Percentiles rank a stretch among this genome's conserved stretches.
phyloP scores from a whole-genome alignment of 257 asterid genomes.

The Osmanthus fragrans region DNA sequence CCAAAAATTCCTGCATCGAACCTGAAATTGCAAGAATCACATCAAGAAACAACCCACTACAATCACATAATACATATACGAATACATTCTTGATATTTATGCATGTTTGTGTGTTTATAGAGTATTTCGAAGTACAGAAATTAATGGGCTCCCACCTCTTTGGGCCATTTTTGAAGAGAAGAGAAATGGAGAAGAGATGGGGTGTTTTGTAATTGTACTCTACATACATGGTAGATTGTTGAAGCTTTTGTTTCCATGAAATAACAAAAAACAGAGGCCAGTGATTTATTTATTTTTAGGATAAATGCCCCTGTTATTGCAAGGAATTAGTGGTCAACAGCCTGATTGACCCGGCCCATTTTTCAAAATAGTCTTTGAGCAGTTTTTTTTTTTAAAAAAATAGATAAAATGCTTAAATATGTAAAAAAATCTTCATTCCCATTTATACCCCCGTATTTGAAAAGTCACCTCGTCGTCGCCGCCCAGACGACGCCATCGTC shows the following conservation, averaged over 20 bases:
- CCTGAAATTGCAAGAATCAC: slow-evolving; percentile 35
- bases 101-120: not conserved
- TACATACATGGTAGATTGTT: not conserved
- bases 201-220: too few relatives aligned
- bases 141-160: slow-evolving; percentile 35
- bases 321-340: too few relatives aligned
- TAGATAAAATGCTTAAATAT: too few relatives aligned
- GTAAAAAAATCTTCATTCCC: too few relatives aligned
- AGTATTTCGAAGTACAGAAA: not conserved
- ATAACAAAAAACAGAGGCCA: not conserved
- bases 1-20: slow-evolving; percentile 57
- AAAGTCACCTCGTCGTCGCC: too few relatives aligned
- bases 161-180: slow-evolving; percentile 37
- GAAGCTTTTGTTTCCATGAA: not conserved
- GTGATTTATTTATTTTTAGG: not conserved
- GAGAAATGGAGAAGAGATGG: not conserved
- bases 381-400: too few relatives aligned
- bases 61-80: not conserved
- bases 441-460: too few relatives aligned
- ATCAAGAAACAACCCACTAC: slow-evolving; percentile 1
- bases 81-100: not conserved
- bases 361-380: too few relatives aligned
- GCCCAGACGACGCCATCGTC: too few relatives aligned
- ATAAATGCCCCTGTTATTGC: not conserved
- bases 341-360: too few relatives aligned